Conservation (phyloP, 805 yeast species). For the Candida dendrica region DNA sequence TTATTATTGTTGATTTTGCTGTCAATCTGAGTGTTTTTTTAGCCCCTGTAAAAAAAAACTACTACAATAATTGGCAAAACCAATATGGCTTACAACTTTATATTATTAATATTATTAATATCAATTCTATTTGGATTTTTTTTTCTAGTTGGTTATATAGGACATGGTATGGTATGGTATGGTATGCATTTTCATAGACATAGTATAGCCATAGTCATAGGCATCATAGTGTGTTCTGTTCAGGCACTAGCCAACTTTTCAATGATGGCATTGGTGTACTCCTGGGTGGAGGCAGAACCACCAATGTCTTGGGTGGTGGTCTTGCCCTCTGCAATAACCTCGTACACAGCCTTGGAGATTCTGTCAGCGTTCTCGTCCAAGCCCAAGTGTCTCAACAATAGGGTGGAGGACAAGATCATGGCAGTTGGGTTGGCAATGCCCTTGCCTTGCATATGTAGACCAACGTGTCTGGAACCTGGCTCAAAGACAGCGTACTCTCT, state of each 20-base stretch:
- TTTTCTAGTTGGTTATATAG: too few species aligned
- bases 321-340: constrained; percentile 84
- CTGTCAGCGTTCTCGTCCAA: constrained; percentile 77
- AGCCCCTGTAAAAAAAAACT: too few species aligned
- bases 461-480: constrained; percentile 99
- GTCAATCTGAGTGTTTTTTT: too few species aligned
- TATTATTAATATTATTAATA: too few species aligned
- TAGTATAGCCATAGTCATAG: too few species aligned
- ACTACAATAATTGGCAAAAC: too few species aligned
- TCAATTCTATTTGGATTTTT: too few species aligned
- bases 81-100: too few species aligned
- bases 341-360: constrained; percentile 83
- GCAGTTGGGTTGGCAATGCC: constrained; percentile 98
- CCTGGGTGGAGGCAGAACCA: constrained; percentile 83
- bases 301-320: constrained; percentile 85
- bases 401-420: constrained; percentile 83
- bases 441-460: constrained; percentile 91
- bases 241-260: constrained; percentile 40
- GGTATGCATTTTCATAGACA: too few species aligned
- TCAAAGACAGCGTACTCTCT: constrained; percentile 96
- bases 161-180: too few species aligned
- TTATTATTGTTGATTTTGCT: constrained; percentile 2
- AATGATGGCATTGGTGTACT: constrained; percentile 88
- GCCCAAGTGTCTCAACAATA: constrained; percentile 94
- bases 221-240: too few species aligned